phyloP scores from a whole-genome alignment of 2,329 filamentous ascomycete genomes.

The Amauroascus verrucosus region DNA sequence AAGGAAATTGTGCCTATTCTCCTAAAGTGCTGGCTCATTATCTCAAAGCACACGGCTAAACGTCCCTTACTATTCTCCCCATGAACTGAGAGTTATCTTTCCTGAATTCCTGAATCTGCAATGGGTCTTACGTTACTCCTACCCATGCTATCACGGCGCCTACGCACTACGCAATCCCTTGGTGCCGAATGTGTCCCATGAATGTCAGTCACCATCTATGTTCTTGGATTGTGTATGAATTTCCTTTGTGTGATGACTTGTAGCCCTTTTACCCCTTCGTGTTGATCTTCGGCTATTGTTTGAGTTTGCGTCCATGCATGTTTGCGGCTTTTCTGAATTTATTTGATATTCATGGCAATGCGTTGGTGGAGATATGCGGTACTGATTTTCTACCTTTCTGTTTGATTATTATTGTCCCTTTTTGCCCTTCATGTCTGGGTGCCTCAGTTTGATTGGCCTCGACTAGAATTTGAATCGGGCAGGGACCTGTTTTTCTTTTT shows the following conservation, averaged over 20 bases:
- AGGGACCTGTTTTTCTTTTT: neutral
- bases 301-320: neutral
- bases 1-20: conserved; percentile 1
- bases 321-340: neutral
- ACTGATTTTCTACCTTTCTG: neutral
- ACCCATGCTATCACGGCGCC: neutral
- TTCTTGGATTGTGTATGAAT: conserved; percentile 3
- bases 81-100: neutral
- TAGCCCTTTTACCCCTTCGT: conserved; percentile 4
- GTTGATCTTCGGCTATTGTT: neutral
- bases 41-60: neutral
- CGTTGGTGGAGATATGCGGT: neutral
- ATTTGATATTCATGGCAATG: neutral
- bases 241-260: conserved; percentile 20
- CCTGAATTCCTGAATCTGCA: neutral
- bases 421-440: neutral
- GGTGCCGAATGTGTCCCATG: neutral
- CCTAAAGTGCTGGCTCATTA: neutral
- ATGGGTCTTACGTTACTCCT: neutral
- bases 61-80: neutral
- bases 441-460: neutral
- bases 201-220: neutral
- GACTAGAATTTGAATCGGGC: neutral
- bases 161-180: neutral
- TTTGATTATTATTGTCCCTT: neutral